These are phyloP conservation scores for Fusarium kyushuense DNA, from an alignment of 2,329 filamentous ascomycete genomes.

Conservation along the genomic window DNA sequence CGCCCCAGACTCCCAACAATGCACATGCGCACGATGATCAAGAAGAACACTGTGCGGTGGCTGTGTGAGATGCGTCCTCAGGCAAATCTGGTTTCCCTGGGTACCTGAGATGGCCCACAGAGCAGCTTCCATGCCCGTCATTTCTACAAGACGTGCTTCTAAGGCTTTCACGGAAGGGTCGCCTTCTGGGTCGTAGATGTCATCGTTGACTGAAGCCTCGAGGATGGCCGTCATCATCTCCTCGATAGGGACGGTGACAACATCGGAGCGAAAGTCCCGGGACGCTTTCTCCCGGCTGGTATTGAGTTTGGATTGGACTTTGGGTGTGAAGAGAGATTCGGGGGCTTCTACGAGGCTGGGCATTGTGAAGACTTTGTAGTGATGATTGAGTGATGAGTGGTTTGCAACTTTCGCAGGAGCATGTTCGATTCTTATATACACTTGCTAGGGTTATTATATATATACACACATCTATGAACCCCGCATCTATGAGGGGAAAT, in stretches of 20 bases:
- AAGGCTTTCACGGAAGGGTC: conserved; percentile 47
- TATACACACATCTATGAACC: background rate
- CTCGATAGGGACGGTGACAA: conserved; percentile 45
- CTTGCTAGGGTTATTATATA: background rate
- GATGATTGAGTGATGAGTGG: background rate
- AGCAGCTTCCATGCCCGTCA: conserved; percentile 48
- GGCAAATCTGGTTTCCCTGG: conserved; percentile 48
- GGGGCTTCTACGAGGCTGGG: conserved; percentile 8
- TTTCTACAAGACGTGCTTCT: conserved; percentile 37
- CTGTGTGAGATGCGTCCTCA: conserved; percentile 47
- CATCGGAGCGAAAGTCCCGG: conserved; percentile 48
- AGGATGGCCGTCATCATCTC: conserved; percentile 48
- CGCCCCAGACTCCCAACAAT: conserved; percentile 72
- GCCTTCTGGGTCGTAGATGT: conserved; percentile 47
- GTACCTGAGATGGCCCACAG: conserved; percentile 47
- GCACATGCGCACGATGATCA: conserved; percentile 80
- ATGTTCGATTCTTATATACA: background rate
- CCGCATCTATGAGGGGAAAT: conserved; percentile 10
- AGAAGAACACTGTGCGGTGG: conserved; percentile 47
- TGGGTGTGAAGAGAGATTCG: conserved; percentile 29
- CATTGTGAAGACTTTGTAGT: conserved; percentile 11
- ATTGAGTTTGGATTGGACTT: conserved; percentile 26
- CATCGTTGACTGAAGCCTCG: conserved; percentile 47
- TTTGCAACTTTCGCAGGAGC: background rate
- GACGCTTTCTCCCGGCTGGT: conserved; percentile 33